Evolutionary conservation across 306 rosid species (phyloP).

Genomic region (Rosa rugosa): DNA sequence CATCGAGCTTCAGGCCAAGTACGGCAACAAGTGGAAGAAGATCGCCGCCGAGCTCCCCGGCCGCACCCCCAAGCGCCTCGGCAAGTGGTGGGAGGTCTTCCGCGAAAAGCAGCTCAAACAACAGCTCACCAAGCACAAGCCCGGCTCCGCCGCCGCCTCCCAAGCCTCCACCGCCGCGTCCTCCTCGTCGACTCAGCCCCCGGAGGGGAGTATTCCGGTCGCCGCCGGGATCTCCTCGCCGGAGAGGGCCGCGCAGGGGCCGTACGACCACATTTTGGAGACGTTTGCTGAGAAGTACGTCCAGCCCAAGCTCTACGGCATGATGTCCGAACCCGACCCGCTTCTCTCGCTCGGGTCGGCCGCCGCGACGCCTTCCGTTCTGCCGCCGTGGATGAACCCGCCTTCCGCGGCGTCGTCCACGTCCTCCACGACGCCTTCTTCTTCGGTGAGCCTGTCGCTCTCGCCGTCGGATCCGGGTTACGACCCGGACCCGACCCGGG

Average conservation of each 20-base stretch:
- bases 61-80: slow-evolving; percentile 57
- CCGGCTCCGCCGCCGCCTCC: background rate
- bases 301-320: slow-evolving; percentile 23
- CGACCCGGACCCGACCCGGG: slow-evolving; percentile 30
- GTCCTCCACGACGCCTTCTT: slow-evolving; percentile 38
- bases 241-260: slow-evolving; percentile 39
- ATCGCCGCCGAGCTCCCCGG: slow-evolving; percentile 62
- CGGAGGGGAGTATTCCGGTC: slow-evolving; percentile 19
- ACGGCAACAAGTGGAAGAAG: slow-evolving; percentile 63
- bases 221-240: slow-evolving; percentile 13
- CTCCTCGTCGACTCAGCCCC: background rate
- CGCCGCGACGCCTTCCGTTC: slow-evolving; percentile 13
- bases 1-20: slow-evolving; percentile 47
- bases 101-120: slow-evolving; percentile 52
- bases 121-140: slow-evolving; percentile 18
- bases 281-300: slow-evolving; percentile 57
- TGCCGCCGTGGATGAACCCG: slow-evolving; percentile 45
- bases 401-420: slow-evolving; percentile 21
- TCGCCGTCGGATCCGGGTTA: slow-evolving; percentile 37
- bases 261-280: slow-evolving; percentile 51
- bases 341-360: slow-evolving; percentile 41
- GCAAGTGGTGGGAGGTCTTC: slow-evolving; percentile 61
- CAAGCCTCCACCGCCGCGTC: background rate
- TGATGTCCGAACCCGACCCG: slow-evolving; percentile 34
- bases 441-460: slow-evolving; percentile 40